Evolutionary conservation across 345 rosid species (phyloP), one percentile per base, ranked within the genome.

Genomic region (Luvunga scandens): DNA sequence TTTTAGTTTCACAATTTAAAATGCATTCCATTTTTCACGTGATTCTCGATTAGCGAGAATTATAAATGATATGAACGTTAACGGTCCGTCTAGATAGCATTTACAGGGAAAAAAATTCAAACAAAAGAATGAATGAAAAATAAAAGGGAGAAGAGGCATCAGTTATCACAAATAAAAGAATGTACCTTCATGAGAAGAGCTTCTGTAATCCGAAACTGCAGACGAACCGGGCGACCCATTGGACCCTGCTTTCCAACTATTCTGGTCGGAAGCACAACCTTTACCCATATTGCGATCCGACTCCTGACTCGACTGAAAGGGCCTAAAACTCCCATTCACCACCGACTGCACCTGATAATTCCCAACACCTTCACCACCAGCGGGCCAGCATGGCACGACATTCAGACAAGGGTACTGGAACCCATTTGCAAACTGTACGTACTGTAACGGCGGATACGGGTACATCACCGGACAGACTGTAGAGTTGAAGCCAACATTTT

Each of bases 101-200:
- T 21, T 36, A 34, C 4, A 7, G 38, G n/a, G 36, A 0, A 22
- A 66, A 21, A 18, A 53, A 53, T 18, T 2, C 18, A 53, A 53
- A 53, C 57, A 19, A 53, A 53, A 18, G 21, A 16, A 53, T 53
- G 57, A 16, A 53, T 18, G 50, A 13, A 13, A 45, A 45, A 45
- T 13, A 45, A 2, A 45, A 45, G 50, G 18, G 1, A 45, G 50
- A 66, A 65, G 34, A 13, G 7, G 4, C 30, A 21, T 0, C 55
- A 45, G 31, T 12, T 13, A 5, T 61, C 10, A 38, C 55, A 53
- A 59, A 6, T 9, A 1, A 21, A 30, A 70, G 1, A 9, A 3
- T 9, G 19, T 79, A 89, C 97, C 92, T 85, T 85, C 88, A 25
- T 28, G 77, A 77, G 87, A 82, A 48, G 86, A 83, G 87, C 85